phyloP scores from a whole-genome alignment of 768 basidiomycete species.

The Punctularia strigosozonata region DNA sequence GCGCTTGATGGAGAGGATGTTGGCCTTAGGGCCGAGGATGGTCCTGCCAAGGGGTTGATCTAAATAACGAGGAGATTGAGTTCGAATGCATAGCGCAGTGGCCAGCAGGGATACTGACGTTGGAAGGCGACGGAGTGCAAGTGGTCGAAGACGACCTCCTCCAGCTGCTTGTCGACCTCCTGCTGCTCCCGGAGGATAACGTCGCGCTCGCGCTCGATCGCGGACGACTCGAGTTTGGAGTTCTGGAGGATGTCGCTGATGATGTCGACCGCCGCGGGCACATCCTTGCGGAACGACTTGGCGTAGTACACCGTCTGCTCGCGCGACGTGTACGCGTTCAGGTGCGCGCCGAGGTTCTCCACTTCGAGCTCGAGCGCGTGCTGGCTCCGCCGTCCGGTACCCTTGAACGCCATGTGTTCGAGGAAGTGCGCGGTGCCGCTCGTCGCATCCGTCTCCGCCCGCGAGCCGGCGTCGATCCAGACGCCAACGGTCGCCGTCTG shows the following conservation, averaged over 20 bases:
- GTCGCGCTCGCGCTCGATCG: conserved; percentile 92
- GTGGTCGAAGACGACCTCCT: conserved; percentile 99
- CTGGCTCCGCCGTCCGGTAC: conserved; percentile 80
- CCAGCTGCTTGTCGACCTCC: conserved; percentile 97
- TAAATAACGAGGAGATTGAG: conserved; percentile 19
- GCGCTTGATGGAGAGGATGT: conserved; percentile 91
- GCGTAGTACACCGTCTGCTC: conserved; percentile 99
- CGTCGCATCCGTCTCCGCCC: conserved; percentile 91
- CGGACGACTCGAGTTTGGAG: conserved; percentile 78
- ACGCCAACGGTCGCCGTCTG: conserved; percentile 98
- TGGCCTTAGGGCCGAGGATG: conserved; percentile 91
- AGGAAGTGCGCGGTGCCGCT: conserved; percentile 98
- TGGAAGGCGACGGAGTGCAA: conserved; percentile 95
- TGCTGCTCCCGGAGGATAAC: conserved; percentile 96
- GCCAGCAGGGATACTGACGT: conserved; percentile 36
- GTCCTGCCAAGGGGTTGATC: conserved; percentile 93
- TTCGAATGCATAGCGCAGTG: conserved; percentile 1
- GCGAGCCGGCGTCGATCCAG: conserved; percentile 97
- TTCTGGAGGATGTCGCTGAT: conserved; percentile 97
- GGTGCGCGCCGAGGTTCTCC: conserved; percentile 92
- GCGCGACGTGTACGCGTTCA: conserved; percentile 97
- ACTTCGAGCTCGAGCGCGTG: conserved; percentile 92
- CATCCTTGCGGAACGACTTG: conserved; percentile 96
- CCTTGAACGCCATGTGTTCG: conserved; percentile 98
- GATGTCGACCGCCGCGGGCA: conserved; percentile 84